Conservation (phyloP, 2,329 filamentous ascomycete genomes). For the Chrysosporium keratinophilum region DNA sequence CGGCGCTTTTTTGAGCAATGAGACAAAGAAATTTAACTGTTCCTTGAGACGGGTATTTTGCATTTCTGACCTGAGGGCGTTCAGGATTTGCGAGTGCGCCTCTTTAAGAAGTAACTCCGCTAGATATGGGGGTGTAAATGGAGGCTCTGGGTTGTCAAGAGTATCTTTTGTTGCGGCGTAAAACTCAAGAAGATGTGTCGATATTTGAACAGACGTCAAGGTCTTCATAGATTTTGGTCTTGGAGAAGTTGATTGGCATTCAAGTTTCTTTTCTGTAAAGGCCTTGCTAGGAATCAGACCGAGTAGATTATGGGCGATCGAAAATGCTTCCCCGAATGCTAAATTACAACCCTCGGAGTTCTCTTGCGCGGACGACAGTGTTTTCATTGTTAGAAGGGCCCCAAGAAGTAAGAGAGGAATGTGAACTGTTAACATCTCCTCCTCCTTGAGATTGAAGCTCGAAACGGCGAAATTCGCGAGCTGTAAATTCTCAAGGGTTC, state of each 20-base stretch:
- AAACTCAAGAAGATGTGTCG: conserved; percentile 54
- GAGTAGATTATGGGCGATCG: conserved; percentile 48
- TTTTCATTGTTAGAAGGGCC: conserved; percentile 42
- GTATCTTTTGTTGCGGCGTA: conserved; percentile 62
- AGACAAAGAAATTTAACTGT: conserved; percentile 50
- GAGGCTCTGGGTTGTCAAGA: conserved; percentile 50
- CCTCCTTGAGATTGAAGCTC: conserved; percentile 88
- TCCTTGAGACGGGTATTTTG: conserved; percentile 42
- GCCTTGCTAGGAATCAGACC: conserved; percentile 56
- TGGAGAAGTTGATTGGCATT: not conserved
- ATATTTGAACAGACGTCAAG: conserved; percentile 34
- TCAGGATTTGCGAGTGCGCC: conserved; percentile 35
- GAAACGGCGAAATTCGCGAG: conserved; percentile 71
- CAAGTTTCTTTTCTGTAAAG: conserved; percentile 32
- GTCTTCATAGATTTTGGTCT: conserved; percentile 6
- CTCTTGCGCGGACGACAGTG: conserved; percentile 21
- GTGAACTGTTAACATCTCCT: conserved; percentile 86
- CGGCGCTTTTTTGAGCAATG: conserved; percentile 35
- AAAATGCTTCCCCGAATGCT: conserved; percentile 27
- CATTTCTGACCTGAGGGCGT: conserved; percentile 23
- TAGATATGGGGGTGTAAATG: conserved; percentile 47
- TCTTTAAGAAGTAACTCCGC: conserved; percentile 56
- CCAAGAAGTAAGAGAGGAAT: conserved; percentile 66
- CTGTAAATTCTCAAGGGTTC: conserved; percentile 53
- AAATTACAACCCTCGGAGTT: conserved; percentile 2